Evolutionary conservation across 768 basidiomycete species (phyloP).

Genomic region (Steccherinum ochraceum): DNA sequence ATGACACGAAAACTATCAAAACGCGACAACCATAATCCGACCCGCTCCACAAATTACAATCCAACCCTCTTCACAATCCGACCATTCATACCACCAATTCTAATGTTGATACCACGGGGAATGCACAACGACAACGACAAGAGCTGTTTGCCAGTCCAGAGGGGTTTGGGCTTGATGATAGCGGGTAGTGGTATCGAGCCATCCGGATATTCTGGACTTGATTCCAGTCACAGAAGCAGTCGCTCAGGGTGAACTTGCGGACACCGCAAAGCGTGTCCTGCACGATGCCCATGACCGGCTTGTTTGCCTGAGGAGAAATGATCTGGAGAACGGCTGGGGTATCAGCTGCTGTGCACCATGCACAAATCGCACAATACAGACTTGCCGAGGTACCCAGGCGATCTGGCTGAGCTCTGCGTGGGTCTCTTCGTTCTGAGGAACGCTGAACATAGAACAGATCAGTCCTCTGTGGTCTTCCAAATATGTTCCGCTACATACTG

Average conservation of each 20-base stretch:
- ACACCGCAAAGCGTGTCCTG: slow-evolving; percentile 97
- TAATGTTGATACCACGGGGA: slow-evolving; percentile 94
- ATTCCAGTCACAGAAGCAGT: slow-evolving; percentile 91
- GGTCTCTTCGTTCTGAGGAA: slow-evolving; percentile 97
- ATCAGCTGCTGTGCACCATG: slow-evolving; percentile 4
- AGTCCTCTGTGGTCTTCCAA: not conserved
- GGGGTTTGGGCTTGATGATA: slow-evolving; percentile 90
- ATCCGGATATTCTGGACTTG: slow-evolving; percentile 96
- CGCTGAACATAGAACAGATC: slow-evolving; percentile 37
- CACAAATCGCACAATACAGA: slow-evolving; percentile 23
- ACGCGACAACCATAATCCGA: slow-evolving; percentile 73
- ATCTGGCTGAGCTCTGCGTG: slow-evolving; percentile 94
- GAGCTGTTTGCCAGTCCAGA: slow-evolving; percentile 99
- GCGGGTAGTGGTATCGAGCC: slow-evolving; percentile 86
- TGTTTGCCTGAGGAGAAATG: slow-evolving; percentile 98
- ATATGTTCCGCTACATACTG: slow-evolving; percentile 58
- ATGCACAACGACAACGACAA: slow-evolving; percentile 76
- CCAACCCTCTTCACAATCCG: too few relatives aligned
- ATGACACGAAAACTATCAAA: slow-evolving; percentile 87
- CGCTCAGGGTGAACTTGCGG: slow-evolving; percentile 92
- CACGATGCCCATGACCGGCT: slow-evolving; percentile 99
- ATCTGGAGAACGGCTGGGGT: slow-evolving; percentile 47
- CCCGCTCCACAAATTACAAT: slow-evolving; percentile 67
- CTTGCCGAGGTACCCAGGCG: slow-evolving; percentile 96
- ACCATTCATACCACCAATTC: too few relatives aligned